These are phyloP conservation scores for Verticillium zaregamsianum DNA, from an alignment of 2,329 filamentous ascomycete species.

Conservation along the genomic window DNA sequence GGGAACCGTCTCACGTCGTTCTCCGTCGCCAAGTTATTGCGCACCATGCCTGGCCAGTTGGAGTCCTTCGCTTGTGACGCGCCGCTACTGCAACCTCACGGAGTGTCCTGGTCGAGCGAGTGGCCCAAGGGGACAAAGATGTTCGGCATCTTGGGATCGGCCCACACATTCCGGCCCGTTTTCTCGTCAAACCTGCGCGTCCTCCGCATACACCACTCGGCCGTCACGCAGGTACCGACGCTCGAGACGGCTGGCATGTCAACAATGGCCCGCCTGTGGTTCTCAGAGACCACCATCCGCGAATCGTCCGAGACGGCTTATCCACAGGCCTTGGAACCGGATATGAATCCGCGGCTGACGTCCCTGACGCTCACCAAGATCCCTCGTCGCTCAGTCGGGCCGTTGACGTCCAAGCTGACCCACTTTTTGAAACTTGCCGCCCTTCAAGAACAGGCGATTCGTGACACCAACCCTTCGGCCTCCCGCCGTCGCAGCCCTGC, in stretches of 20 bases:
- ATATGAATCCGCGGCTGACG: constrained; percentile 51
- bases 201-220: constrained; percentile 55
- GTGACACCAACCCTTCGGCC: constrained; percentile 16
- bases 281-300: constrained; percentile 42
- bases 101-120: constrained; percentile 7
- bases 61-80: constrained; percentile 49
- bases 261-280: constrained; percentile 27
- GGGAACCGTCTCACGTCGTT: constrained; percentile 41
- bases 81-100: constrained; percentile 19
- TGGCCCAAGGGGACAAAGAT: constrained; percentile 29
- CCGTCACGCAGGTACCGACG: constrained; percentile 51
- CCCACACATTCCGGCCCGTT: constrained; percentile 47
- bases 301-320: constrained; percentile 40
- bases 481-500: constrained; percentile 31
- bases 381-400: constrained; percentile 48
- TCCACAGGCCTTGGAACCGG: constrained; percentile 44
- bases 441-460: constrained; percentile 44
- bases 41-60: constrained; percentile 38
- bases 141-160: constrained; percentile 38
- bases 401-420: constrained; percentile 41
- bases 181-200: constrained; percentile 48
- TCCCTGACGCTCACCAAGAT: constrained; percentile 51
- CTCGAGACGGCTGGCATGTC: constrained; percentile 33
- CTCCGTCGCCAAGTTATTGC: constrained; percentile 40
- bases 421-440: constrained; percentile 42